These are phyloP conservation scores for Sporodiniella umbellata DNA, from an alignment of 371 early-diverging fungal genomes.

Conservation along the genomic window DNA sequence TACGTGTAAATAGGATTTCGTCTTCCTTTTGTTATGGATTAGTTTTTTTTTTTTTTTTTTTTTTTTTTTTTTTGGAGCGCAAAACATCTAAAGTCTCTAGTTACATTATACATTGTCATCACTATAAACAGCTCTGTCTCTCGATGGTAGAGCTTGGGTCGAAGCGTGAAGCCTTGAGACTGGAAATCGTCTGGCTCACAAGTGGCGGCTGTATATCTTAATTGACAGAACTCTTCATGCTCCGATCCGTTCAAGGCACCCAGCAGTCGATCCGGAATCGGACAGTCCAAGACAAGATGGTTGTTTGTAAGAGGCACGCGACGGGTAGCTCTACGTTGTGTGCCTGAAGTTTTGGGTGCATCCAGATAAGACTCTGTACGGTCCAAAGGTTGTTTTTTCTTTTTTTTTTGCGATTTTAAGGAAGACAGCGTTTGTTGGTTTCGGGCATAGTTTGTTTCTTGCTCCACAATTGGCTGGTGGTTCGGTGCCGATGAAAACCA, in stretches of 20 bases:
- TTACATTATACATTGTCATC: conserved; percentile 61
- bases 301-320: conserved; percentile 62
- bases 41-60: not conserved
- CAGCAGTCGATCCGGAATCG: conserved; percentile 59
- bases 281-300: conserved; percentile 68
- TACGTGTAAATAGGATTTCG: conserved; percentile 64
- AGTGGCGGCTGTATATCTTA: conserved; percentile 78
- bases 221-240: conserved; percentile 61
- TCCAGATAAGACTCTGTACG: conserved; percentile 14
- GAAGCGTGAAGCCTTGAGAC: conserved; percentile 65
- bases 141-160: conserved; percentile 72
- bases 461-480: not conserved
- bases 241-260: conserved; percentile 21
- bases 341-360: conserved; percentile 6
- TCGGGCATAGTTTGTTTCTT: conserved; percentile 9
- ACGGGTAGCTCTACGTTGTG: conserved; percentile 18
- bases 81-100: too few relatives aligned
- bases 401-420: conserved; percentile 7
- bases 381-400: conserved; percentile 10
- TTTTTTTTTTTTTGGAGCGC: too few relatives aligned
- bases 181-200: conserved; percentile 81
- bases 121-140: conserved; percentile 85
- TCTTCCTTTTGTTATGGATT: conserved; percentile 46
- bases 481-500: conserved; percentile 13
- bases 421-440: conserved; percentile 20